Conservation (phyloP, 2,329 filamentous ascomycete species). For the Orbilia quercus region DNA sequence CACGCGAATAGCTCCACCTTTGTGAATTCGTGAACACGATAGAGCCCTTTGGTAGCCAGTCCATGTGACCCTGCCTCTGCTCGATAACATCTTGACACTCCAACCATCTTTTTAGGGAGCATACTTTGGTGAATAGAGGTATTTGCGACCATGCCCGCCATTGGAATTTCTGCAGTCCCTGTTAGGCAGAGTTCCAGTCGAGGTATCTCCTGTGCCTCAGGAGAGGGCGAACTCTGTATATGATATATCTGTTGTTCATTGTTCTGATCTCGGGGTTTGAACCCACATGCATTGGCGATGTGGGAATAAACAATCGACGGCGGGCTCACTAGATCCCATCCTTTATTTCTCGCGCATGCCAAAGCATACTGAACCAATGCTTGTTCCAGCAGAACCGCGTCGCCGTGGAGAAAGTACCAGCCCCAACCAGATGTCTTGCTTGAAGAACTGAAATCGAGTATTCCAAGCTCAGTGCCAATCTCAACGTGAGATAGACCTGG, state of each 20-base stretch:
- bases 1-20: constrained; percentile 98
- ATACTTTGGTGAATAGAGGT: constrained; percentile 72
- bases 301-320: constrained; percentile 92
- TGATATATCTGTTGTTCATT: constrained; percentile 93
- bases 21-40: constrained; percentile 97
- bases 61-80: constrained; percentile 93
- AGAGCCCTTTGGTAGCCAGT: constrained; percentile 90
- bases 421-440: constrained; percentile 91
- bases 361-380: constrained; percentile 89
- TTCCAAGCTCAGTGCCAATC: constrained; percentile 83
- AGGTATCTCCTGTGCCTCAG: constrained; percentile 62
- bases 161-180: constrained; percentile 92
- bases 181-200: constrained; percentile 80
- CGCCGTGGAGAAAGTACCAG: constrained; percentile 96
- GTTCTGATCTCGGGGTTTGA: constrained; percentile 88
- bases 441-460: constrained; percentile 89
- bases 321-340: constrained; percentile 84
- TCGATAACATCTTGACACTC: constrained; percentile 90
- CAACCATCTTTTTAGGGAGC: constrained; percentile 82
- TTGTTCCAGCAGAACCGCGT: constrained; percentile 92
- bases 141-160: constrained; percentile 89
- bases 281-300: constrained; percentile 90
- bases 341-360: constrained; percentile 74
- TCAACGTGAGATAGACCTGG: constrained; percentile 76
- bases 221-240: constrained; percentile 69